phyloP scores from a whole-genome alignment of 495 filamentous ascomycete genomes.

The Penicillium malachiteum region DNA sequence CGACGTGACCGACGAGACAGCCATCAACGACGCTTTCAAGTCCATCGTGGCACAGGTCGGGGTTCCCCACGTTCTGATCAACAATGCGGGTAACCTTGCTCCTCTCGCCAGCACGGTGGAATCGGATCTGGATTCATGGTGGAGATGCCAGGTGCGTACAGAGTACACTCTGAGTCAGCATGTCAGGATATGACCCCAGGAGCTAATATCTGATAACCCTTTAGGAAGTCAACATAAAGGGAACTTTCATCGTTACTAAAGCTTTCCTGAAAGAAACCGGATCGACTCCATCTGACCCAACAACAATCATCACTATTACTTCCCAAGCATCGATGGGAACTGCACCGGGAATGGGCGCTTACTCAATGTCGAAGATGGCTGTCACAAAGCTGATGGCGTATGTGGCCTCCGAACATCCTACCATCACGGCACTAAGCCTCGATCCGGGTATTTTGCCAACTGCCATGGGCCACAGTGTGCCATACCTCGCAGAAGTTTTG shows the following conservation, averaged over 20 bases:
- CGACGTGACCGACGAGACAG: slow-evolving; percentile 30
- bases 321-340: slow-evolving; percentile 26
- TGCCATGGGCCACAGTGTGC: slow-evolving; percentile 24
- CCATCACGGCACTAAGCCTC: slow-evolving; percentile 35
- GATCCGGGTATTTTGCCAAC: slow-evolving; percentile 42
- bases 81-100: slow-evolving; percentile 37
- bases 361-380: slow-evolving; percentile 39
- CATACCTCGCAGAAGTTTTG: slow-evolving; percentile 25
- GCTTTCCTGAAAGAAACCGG: slow-evolving; percentile 34
- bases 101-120: slow-evolving; percentile 16
- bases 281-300: slow-evolving; percentile 13
- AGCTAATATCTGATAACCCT: too few relatives aligned
- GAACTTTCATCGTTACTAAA: slow-evolving; percentile 37
- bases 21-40: slow-evolving; percentile 33
- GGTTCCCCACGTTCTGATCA: slow-evolving; percentile 43
- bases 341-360: slow-evolving; percentile 33
- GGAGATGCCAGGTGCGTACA: slow-evolving; percentile 19
- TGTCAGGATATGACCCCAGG: too few relatives aligned
- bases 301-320: slow-evolving; percentile 43
- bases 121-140: slow-evolving; percentile 32
- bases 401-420: slow-evolving; percentile 33
- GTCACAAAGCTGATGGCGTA: slow-evolving; percentile 26
- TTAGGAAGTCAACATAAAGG: slow-evolving; percentile 45
- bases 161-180: too few relatives aligned
- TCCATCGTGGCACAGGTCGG: slow-evolving; percentile 37